Percentiles rank a stretch among this genome's conserved stretches.
Evolutionary conservation across 1,139 yeast genomes (phyloP).

Genomic region (Sugiyamaella neomexicana): DNA sequence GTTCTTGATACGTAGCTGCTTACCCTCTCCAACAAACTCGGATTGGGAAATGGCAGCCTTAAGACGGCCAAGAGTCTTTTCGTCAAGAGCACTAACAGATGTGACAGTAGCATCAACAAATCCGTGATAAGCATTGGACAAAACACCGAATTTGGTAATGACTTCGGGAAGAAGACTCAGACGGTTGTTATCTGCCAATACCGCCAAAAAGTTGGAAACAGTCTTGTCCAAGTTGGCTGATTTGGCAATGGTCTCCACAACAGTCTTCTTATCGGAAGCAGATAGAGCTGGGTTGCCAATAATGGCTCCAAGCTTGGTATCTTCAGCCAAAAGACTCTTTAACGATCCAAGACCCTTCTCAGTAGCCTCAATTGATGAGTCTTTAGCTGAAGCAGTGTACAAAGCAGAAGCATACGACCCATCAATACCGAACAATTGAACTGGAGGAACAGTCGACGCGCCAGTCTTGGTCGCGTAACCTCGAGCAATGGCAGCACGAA

Average conservation of each 20-base stretch:
- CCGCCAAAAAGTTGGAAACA: slow-evolving; percentile 75
- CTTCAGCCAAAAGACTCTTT: slow-evolving; percentile 56
- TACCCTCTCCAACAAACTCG: slow-evolving; percentile 77
- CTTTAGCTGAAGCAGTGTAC: slow-evolving; percentile 87
- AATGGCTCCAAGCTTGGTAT: slow-evolving; percentile 60
- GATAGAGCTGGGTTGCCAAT: slow-evolving; percentile 85
- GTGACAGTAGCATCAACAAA: slow-evolving; percentile 92
- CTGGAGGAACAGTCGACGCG: slow-evolving; percentile 70
- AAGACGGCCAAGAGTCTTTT: slow-evolving; percentile 75
- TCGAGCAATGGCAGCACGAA: slow-evolving; percentile 32
- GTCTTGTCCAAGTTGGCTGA: slow-evolving; percentile 66
- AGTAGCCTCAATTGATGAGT: slow-evolving; percentile 72
- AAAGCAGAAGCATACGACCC: slow-evolving; percentile 97
- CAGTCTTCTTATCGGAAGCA: slow-evolving; percentile 66
- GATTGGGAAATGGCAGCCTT: slow-evolving; percentile 78
- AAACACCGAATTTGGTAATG: slow-evolving; percentile 68
- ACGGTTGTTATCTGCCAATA: slow-evolving; percentile 95
- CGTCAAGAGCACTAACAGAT: slow-evolving; percentile 80
- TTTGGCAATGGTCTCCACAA: slow-evolving; percentile 60
- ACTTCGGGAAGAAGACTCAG: slow-evolving; percentile 66
- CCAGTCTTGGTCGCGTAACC: slow-evolving; percentile 55
- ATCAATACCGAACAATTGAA: slow-evolving; percentile 91
- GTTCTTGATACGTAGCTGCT: slow-evolving; percentile 82
- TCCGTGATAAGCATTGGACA: slow-evolving; percentile 89
- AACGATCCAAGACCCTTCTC: slow-evolving; percentile 65